Evolutionary conservation across 345 rosid species (phyloP).

Genomic region (Acer campestre): DNA sequence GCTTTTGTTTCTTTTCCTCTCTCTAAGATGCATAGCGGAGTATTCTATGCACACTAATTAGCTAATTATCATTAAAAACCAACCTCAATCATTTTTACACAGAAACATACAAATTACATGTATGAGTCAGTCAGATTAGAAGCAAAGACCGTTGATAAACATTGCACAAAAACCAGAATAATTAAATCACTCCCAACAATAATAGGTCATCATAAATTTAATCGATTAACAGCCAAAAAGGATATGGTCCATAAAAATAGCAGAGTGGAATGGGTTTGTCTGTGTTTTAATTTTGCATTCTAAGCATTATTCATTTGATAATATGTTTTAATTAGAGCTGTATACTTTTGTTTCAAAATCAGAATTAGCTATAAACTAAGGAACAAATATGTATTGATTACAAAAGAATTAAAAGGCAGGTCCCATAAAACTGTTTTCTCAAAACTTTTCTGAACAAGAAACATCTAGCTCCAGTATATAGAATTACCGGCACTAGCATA

Average conservation of each 20-base stretch:
- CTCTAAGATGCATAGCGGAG: slow-evolving; percentile 1
- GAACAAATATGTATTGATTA: neutral
- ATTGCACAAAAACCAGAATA: neutral
- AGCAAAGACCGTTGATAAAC: neutral
- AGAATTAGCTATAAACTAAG: neutral
- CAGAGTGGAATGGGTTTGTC: neutral
- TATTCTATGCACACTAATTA: neutral
- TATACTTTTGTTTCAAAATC: neutral
- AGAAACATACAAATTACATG: neutral
- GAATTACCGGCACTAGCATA: slow-evolving; percentile 65
- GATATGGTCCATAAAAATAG: neutral
- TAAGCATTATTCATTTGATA: neutral
- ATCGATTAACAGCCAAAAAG: neutral
- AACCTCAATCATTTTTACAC: neutral
- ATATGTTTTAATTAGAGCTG: neutral
- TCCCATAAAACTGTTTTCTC: neutral
- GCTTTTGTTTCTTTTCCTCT: neutral
- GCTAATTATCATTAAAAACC: slow-evolving; percentile 5
- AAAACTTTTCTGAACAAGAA: neutral
- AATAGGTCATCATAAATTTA: neutral
- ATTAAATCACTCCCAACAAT: neutral
- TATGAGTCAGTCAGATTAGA: neutral
- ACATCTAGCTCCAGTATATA: slow-evolving; percentile 17
- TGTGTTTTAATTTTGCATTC: neutral
- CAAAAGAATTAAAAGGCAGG: neutral